A percentile compares a stretch with the other conserved stretches of the same genome.
Evolutionary conservation across 2,329 filamentous ascomycete genomes (phyloP).

Genomic region (Verticillium alfalfae): DNA sequence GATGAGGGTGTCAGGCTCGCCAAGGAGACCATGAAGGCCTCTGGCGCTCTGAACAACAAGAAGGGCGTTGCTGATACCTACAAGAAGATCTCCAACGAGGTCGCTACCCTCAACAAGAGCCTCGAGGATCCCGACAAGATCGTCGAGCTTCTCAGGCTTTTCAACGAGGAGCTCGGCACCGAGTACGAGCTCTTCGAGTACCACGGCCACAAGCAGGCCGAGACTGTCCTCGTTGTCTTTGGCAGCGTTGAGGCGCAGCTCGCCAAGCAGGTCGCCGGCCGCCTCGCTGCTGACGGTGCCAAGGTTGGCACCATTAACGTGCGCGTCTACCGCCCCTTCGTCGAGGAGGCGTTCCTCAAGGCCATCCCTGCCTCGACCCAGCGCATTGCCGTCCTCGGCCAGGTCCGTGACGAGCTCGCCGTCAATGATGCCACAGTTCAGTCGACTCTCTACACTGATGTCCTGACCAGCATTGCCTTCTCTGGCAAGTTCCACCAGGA

Average conservation of each 20-base stretch:
- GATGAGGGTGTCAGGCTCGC: conserved; percentile 83
- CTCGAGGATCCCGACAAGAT: conserved; percentile 68
- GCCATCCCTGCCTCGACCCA: conserved; percentile 69
- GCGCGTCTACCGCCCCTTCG: conserved; percentile 88
- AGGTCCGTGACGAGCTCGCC: conserved; percentile 69
- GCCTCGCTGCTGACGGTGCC: conserved; percentile 65
- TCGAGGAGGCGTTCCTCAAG: conserved; percentile 88
- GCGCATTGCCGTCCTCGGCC: conserved; percentile 80
- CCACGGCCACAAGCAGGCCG: conserved; percentile 72
- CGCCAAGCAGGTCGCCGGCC: conserved; percentile 71
- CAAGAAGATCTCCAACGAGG: conserved; percentile 56
- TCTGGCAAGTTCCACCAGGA: conserved; percentile 58
- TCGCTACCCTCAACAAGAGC: conserved; percentile 61
- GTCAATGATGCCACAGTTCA: conserved; percentile 71
- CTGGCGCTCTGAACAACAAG: conserved; percentile 74
- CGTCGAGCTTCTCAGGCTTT: conserved; percentile 61
- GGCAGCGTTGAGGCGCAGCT: conserved; percentile 87
- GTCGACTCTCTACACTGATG: conserved; percentile 88
- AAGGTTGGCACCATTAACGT: conserved; percentile 88
- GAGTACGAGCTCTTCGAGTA: conserved; percentile 94
- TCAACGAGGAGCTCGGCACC: conserved; percentile 90
- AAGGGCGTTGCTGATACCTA: conserved; percentile 64
- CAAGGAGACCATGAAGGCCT: conserved; percentile 74
- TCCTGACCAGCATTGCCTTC: conserved; percentile 79
- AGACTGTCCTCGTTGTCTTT: conserved; percentile 84